Base-by-base conservation (phyloP, 352 stramenopile species). In the Globisporangium barbulae region DNA sequence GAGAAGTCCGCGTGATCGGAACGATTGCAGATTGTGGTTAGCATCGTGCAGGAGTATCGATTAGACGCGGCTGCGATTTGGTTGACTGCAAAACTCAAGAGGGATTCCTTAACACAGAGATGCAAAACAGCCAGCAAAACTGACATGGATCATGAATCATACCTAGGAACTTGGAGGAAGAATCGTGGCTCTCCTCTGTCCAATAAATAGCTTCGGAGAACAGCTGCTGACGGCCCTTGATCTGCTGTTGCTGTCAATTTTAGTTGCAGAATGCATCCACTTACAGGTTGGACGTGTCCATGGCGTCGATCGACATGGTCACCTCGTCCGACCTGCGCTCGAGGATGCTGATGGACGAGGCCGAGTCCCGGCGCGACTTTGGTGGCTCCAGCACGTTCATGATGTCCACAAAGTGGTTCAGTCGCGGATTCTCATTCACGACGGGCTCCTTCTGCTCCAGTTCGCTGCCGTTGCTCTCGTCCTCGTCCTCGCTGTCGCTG, bases 271-370 rank as follows among this genome's bases (percentile, higher is more conserved):
- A 45, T 45, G 39, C 39, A 45, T 45, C 19, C 31, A 13, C 28
- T 39, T 67, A 67, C 42, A 67, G 21, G 30, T 35, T 61, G 6
- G 61, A 67, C 42, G 61, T 57, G 37, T 63, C 53, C 65, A 71
- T 71, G 42, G 39, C 65, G 47, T 71, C 65, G 60, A 71, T 67
- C 28, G 65, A 59, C 55, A 65, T 58, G 31, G 60, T 60, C 21
- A 31, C 47, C 1, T 63, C 61, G 37, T 68, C 65, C 22, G 59
- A 67, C 37, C 17, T 56, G 28, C 61, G 65, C 45, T 71, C 65
- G 21, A 71, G 65, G 30, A 71, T 71, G 49, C 65, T 71, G 60
- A 71, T 71, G 13, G 65, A 71, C 15, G 63, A 69, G 8, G 48
- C 50, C 39, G 63, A 64, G 50, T 56, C 25, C 10, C 41, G 60